Percentiles rank a stretch among this genome's conserved stretches.
Conservation (phyloP, 139 green algal genomes). For the Helicosporidium sp. region DNA sequence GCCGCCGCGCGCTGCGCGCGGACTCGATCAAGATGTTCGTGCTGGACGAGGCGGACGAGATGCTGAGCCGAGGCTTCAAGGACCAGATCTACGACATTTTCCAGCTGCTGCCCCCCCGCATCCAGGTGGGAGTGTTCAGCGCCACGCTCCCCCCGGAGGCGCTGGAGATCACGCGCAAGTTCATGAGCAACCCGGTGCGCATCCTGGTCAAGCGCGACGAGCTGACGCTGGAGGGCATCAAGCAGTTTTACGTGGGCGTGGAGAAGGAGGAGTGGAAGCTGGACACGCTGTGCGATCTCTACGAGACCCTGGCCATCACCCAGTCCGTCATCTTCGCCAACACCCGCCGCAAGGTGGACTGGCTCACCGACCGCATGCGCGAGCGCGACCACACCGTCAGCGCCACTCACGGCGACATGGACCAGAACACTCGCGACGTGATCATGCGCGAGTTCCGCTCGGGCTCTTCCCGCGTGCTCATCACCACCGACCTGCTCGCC, state of each 20-base stretch:
- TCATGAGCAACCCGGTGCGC: conserved; percentile 99
- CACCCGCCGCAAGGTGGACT: conserved; percentile 98
- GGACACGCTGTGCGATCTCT: conserved; percentile 97
- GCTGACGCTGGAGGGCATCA: conserved; percentile 99
- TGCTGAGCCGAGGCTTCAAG: conserved; percentile 97
- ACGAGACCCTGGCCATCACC: conserved; percentile 98
- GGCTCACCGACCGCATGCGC: conserved; percentile 98
- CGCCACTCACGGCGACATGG: conserved; percentile 99
- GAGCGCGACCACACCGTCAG: conserved; percentile 96
- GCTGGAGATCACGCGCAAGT: conserved; percentile 98
- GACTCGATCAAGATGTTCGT: conserved; percentile 88
- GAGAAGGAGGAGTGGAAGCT: conserved; percentile 97
- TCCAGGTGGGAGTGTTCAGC: conserved; percentile 97
- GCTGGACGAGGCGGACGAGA: conserved; percentile 98
- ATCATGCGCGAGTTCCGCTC: conserved; percentile 99
- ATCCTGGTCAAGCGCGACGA: conserved; percentile 99
- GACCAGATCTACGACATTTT: conserved; percentile 99
- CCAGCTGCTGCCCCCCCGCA: conserved; percentile 92
- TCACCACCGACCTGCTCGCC: conserved; percentile 99
- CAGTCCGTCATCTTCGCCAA: conserved; percentile 99
- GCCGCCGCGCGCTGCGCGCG: conserved; percentile 71
- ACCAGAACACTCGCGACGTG: conserved; percentile 98
- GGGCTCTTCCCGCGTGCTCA: conserved; percentile 94
- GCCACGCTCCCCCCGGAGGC: conserved; percentile 95
- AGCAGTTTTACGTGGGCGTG: conserved; percentile 83